phyloP scores from a whole-genome alignment of 2,329 filamentous ascomycete genomes.

The Alternaria panax region DNA sequence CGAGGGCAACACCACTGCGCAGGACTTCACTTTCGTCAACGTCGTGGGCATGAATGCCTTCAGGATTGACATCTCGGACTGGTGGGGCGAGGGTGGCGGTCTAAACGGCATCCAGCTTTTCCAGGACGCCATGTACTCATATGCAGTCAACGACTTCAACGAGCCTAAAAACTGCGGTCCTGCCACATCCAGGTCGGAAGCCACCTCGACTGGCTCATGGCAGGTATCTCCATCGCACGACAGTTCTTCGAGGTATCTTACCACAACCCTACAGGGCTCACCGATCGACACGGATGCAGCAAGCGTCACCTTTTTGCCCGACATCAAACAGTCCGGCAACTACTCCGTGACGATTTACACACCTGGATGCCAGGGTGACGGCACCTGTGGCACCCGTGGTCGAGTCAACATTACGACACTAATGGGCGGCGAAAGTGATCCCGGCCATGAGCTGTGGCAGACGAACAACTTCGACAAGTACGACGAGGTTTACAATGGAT shows the following conservation, averaged over 20 bases:
- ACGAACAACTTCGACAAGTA: slow-evolving; percentile 98
- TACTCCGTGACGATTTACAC: slow-evolving; percentile 93
- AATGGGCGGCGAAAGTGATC: slow-evolving; percentile 57
- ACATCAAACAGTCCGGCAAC: slow-evolving; percentile 87
- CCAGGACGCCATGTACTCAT: slow-evolving; percentile 82
- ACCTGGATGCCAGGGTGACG: slow-evolving; percentile 84
- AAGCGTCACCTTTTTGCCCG: slow-evolving; percentile 79
- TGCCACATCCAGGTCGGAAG: slow-evolving; percentile 62
- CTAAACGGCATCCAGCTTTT: slow-evolving; percentile 87
- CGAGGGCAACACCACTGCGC: slow-evolving; percentile 70
- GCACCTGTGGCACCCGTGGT: slow-evolving; percentile 77
- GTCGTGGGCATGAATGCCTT: slow-evolving; percentile 89
- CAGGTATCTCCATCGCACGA: slow-evolving; percentile 68
- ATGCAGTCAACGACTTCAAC: slow-evolving; percentile 87
- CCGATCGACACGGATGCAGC: slow-evolving; percentile 66
- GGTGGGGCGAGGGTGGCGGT: slow-evolving; percentile 86
- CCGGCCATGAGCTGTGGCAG: slow-evolving; percentile 70
- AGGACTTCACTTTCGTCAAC: slow-evolving; percentile 95
- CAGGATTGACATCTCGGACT: slow-evolving; percentile 82
- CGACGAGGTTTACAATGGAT: slow-evolving; percentile 87
- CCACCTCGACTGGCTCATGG: slow-evolving; percentile 80
- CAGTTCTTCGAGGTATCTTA: slow-evolving; percentile 80
- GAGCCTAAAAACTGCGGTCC: slow-evolving; percentile 79
- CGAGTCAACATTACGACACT: slow-evolving; percentile 80
- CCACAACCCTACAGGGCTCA: slow-evolving; percentile 66